A percentile compares a stretch with the other conserved stretches of the same genome.
Evolutionary conservation across 1,284 basidiomycete species (phyloP).

Genomic region (Apiotrichum laibachii): DNA sequence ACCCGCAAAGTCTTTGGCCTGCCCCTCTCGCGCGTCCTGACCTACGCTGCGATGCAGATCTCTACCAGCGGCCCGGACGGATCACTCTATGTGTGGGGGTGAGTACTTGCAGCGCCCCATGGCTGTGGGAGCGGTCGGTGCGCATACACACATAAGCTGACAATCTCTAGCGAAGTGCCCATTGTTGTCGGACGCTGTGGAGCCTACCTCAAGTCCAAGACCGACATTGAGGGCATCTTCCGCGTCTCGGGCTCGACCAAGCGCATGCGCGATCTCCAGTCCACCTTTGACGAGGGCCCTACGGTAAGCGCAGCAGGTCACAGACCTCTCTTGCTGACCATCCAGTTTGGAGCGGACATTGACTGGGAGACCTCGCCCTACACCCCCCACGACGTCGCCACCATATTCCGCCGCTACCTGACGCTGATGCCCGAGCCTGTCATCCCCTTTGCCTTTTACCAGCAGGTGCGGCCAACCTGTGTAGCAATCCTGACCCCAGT

Average conservation of each 20-base stretch:
- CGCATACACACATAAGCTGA: conserved; percentile 28
- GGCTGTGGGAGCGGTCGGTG: conserved; percentile 14
- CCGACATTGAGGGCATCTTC: conserved; percentile 92
- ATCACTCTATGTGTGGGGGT: conserved; percentile 76
- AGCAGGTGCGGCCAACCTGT: conserved; percentile 60
- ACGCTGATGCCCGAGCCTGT: conserved; percentile 80
- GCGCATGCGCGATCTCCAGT: conserved; percentile 92
- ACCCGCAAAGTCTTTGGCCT: conserved; percentile 70
- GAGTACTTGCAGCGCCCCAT: conserved; percentile 11
- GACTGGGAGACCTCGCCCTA: conserved; percentile 83
- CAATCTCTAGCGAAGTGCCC: conserved; percentile 71
- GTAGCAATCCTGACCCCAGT: conserved; percentile 54
- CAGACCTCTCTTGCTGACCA: neutral
- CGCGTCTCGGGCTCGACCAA: conserved; percentile 89
- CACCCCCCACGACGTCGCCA: conserved; percentile 93
- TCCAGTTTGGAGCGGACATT: conserved; percentile 84
- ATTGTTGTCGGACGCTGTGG: conserved; percentile 97
- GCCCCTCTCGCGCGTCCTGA: conserved; percentile 75
- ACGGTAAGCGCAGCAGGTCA: conserved; percentile 58
- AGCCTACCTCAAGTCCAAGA: conserved; percentile 84
- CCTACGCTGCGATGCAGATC: conserved; percentile 88
- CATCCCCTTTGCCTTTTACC: conserved; percentile 62
- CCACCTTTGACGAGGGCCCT: conserved; percentile 82
- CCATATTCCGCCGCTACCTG: conserved; percentile 90
- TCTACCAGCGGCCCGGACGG: conserved; percentile 83